phyloP scores from a whole-genome alignment of 495 filamentous ascomycete genomes.

The Penicillium diatomitis region DNA sequence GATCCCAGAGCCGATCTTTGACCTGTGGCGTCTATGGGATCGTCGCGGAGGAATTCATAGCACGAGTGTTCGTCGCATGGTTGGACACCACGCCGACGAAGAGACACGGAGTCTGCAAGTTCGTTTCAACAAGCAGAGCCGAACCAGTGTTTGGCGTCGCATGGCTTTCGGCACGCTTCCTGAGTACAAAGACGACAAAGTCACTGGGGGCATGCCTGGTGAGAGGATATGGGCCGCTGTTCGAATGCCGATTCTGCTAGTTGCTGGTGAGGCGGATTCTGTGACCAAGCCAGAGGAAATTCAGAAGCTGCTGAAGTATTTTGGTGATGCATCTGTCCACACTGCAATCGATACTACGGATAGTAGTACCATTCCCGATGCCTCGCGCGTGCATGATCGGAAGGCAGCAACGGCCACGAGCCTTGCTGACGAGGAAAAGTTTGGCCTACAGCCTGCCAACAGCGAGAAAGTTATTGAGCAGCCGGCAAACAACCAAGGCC shows the following conservation, averaged over 20 bases:
- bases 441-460: slow-evolving; percentile 13
- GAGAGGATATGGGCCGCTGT: slow-evolving; percentile 65
- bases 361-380: slow-evolving; percentile 36
- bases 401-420: slow-evolving; percentile 3
- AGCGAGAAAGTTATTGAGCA: slow-evolving; percentile 14
- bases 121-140: slow-evolving; percentile 75
- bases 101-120: slow-evolving; percentile 72
- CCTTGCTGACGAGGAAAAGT: slow-evolving; percentile 18
- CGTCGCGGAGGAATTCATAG: slow-evolving; percentile 69
- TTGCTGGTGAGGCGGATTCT: slow-evolving; percentile 68
- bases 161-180: slow-evolving; percentile 70
- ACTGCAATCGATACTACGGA: slow-evolving; percentile 31
- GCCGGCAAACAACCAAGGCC: slow-evolving; percentile 1
- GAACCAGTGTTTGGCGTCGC: slow-evolving; percentile 69
- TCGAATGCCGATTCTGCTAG: slow-evolving; percentile 61
- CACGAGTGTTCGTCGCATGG: slow-evolving; percentile 68
- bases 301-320: slow-evolving; percentile 54
- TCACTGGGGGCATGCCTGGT: slow-evolving; percentile 59
- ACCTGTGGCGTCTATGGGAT: slow-evolving; percentile 74
- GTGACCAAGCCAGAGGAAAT: slow-evolving; percentile 65
- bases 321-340: slow-evolving; percentile 29
- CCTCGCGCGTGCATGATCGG: slow-evolving; percentile 29
- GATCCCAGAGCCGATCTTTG: slow-evolving; percentile 63
- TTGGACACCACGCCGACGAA: slow-evolving; percentile 61
- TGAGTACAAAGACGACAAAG: slow-evolving; percentile 34